phyloP scores from a whole-genome alignment of 352 stramenopile genomes.

The Phytophthora pseudosyringae region DNA sequence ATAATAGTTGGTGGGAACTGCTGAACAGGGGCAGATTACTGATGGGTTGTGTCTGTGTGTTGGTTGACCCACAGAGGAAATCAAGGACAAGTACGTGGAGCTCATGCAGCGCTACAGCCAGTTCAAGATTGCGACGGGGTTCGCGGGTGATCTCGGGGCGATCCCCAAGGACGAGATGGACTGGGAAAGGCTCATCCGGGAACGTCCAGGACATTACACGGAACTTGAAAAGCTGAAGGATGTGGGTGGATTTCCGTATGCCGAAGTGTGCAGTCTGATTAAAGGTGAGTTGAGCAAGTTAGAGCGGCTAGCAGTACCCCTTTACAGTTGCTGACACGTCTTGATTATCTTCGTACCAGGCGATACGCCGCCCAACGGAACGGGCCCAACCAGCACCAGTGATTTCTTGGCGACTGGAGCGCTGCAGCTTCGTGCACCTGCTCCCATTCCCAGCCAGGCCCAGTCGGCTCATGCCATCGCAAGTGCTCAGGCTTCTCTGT shows the following conservation, averaged over 20 bases:
- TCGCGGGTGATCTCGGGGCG: conserved; percentile 14
- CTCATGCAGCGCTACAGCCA: conserved; percentile 37
- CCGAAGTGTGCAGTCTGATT: conserved; percentile 39
- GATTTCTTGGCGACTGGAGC: conserved; percentile 32
- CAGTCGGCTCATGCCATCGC: conserved; percentile 29
- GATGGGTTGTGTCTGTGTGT: neutral
- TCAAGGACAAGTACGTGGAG: conserved; percentile 44
- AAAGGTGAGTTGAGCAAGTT: conserved; percentile 24
- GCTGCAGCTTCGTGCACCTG: conserved; percentile 9
- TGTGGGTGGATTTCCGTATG: conserved; percentile 33
- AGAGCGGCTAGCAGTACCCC: no score
- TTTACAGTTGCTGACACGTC: neutral
- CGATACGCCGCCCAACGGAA: conserved; percentile 18
- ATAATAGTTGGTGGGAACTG: neutral
- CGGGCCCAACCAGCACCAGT: conserved; percentile 18
- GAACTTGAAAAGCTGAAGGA: conserved; percentile 38
- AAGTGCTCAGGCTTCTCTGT: conserved; percentile 31
- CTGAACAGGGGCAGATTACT: neutral
- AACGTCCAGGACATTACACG: conserved; percentile 28
- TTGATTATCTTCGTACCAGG: conserved; percentile 14
- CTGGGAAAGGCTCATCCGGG: conserved; percentile 39
- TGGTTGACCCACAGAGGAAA: conserved; percentile 28
- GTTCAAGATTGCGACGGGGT: conserved; percentile 41
- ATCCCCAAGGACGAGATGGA: conserved; percentile 30
- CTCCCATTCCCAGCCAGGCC: conserved; percentile 2